Percentiles rank a stretch among this genome's conserved stretches.
These are phyloP conservation scores for Gamsiella multidivaricata DNA, from an alignment of 192 early-diverging fungal genomes.

Conservation along the genomic window DNA sequence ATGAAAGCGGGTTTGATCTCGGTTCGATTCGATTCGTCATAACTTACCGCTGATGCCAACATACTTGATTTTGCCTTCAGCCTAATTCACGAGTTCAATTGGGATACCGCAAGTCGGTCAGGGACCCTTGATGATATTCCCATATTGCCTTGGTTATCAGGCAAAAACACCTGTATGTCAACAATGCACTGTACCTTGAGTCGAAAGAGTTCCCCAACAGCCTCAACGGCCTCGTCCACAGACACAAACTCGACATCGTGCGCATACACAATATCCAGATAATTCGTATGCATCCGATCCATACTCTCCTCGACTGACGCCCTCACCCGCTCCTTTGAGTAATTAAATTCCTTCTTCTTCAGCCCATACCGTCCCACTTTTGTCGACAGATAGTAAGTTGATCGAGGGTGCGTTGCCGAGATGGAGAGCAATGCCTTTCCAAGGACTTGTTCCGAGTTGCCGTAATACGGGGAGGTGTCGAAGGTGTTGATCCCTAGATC, in stretches of 20 bases:
- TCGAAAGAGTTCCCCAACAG: slow-evolving; percentile 59
- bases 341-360: slow-evolving; percentile 71
- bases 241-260: slow-evolving; percentile 86
- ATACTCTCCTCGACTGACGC: slow-evolving; percentile 70
- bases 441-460: slow-evolving; percentile 72
- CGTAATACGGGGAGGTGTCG: slow-evolving; percentile 83
- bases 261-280: slow-evolving; percentile 76
- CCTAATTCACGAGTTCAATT: slow-evolving; percentile 24
- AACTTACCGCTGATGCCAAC: slow-evolving; percentile 74
- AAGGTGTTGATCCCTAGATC: slow-evolving; percentile 71
- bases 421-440: slow-evolving; percentile 67
- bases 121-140: too few species aligned
- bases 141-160: too few species aligned
- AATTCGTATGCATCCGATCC: slow-evolving; percentile 67
- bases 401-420: slow-evolving; percentile 65
- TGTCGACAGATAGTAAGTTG: slow-evolving; percentile 73
- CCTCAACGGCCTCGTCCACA: slow-evolving; percentile 61
- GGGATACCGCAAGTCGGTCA: too few species aligned
- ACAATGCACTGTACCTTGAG: slow-evolving; percentile 58
- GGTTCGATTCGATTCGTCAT: not conserved
- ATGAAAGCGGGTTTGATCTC: too few species aligned
- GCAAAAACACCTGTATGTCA: too few species aligned
- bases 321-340: slow-evolving; percentile 60
- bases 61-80: slow-evolving; percentile 66
- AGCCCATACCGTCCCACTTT: slow-evolving; percentile 82